Evolutionary conservation across 2,329 filamentous ascomycete species (phyloP), one percentile per base, ranked within the genome.

Genomic region (Phaeosphaeria sp.): DNA sequence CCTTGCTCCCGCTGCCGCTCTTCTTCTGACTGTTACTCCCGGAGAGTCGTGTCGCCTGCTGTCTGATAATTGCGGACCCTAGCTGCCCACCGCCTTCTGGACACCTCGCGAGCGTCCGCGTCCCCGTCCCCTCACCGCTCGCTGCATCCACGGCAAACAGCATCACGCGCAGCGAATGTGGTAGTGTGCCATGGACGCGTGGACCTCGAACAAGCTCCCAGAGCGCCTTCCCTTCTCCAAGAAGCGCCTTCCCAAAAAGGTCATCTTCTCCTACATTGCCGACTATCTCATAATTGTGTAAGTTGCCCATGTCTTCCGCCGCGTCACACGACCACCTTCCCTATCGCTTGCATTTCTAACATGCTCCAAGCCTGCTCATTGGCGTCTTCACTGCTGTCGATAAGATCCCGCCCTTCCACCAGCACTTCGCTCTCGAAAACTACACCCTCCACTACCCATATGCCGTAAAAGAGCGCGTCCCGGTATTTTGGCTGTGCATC

Each of bases 251-350:
- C 77, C 78, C 48, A 79, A 81, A 66, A 81, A 79, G 58, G 77
- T 84, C 60, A 76, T 85, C 50, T 79, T 85, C 65, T 85, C 83
- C 82, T 87, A 87, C 67, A 80, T 86, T 59, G 74, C 82, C 62
- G 85, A 87, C 78, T 87, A 87, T 78, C 79, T 85, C 52, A 84
- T 87, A 54, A 82, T 87, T 56, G 69, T 86, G 84, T 86, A 77
- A 67, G 82, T 47, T 39, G 23, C 10, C 52, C 54, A 44, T 62
- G 43, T 58, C 52, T 55, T 47, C 46, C 58, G 54, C 54, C 44
- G 9, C 17, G 63, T 36, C 74, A 74, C 72, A 66, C 75, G 72
- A 74, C 67, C 73, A 69, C 72, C 61, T 75, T 66, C 72, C 70
- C 50, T 23, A 57, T 21, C 15, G 11, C 30, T 22, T 21, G 51